Evolutionary conservation across 768 basidiomycete species (phyloP).

Genomic region (Suillus sp.): DNA sequence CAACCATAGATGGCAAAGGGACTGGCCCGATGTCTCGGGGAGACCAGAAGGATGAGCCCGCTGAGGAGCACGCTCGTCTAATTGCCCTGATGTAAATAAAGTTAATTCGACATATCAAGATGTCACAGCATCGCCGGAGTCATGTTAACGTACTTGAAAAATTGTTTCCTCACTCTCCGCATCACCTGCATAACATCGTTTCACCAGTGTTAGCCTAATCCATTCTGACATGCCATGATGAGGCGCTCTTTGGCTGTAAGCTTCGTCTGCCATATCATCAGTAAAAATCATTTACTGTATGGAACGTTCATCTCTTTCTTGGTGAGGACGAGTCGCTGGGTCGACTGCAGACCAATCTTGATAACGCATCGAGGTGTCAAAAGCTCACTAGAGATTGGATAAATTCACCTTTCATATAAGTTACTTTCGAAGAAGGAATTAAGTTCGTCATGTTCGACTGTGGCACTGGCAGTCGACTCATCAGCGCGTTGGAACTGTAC

Average conservation of each 20-base stretch:
- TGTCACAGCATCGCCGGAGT: neutral
- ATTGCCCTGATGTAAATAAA: no score
- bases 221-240: neutral
- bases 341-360: neutral
- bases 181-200: neutral
- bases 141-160: neutral
- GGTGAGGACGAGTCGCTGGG: neutral
- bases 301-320: neutral
- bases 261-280: neutral
- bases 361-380: neutral
- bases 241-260: neutral
- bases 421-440: neutral
- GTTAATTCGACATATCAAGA: neutral
- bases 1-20: no score
- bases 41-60: no score
- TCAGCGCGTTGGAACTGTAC: neutral
- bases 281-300: neutral
- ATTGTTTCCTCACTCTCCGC: neutral
- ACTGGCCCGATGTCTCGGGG: no score
- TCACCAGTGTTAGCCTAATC: neutral
- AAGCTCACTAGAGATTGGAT: neutral
- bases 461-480: conserved; percentile 2
- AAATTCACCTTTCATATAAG: neutral
- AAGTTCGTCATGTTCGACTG: neutral
- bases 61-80: no score